Evolutionary conservation across 805 yeast genomes (phyloP), one percentile per base, ranked within the genome.

Genomic region (Candida germanica): DNA sequence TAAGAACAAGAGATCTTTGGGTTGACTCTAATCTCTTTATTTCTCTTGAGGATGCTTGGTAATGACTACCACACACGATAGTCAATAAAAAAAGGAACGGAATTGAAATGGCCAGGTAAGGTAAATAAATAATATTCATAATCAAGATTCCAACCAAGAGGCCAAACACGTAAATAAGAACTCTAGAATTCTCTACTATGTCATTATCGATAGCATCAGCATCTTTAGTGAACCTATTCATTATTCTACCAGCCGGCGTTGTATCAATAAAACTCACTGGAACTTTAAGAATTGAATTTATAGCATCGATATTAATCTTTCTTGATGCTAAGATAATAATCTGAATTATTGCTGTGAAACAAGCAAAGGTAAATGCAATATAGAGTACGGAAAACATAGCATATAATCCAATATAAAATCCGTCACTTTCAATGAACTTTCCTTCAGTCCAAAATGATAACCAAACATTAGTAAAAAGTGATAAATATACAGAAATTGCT

Each of bases 181-280:
- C 55, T 47, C 91, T 71, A 21, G 80, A 43, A 48, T 80, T 83
- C 53, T 83, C 87, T 36, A 77, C 73, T 39, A 87, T 61, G 56
- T 83, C 89, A 53, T 85, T 86, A 52, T 87, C 95, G 54, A 85
- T 59, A 6, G 79, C 78, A 54, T 87, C 95, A 0, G 93, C 83
- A 57, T 87, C 96, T 47, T 86, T 86, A 2, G 95, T 86, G 58
- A 87, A 87, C 46, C 95, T 69, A 60, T 86, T 87, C 56, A 88
- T 64, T 40, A 87, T 80, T 46, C 96, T 71, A 2, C 96, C 96
- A 65, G 83, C 71, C 10, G 96, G 96, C 0, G 94, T 83, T 7
- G 86, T 77, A 52, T 88, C 96, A 61, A 86, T 71, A 53, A 76
- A 88, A 1, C 79, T 61, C 87, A 86, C 84, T 28, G 95, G 94